phyloP scores from a whole-genome alignment of 2,329 filamentous ascomycete genomes.

The Sphaerostilbella broomeana region DNA sequence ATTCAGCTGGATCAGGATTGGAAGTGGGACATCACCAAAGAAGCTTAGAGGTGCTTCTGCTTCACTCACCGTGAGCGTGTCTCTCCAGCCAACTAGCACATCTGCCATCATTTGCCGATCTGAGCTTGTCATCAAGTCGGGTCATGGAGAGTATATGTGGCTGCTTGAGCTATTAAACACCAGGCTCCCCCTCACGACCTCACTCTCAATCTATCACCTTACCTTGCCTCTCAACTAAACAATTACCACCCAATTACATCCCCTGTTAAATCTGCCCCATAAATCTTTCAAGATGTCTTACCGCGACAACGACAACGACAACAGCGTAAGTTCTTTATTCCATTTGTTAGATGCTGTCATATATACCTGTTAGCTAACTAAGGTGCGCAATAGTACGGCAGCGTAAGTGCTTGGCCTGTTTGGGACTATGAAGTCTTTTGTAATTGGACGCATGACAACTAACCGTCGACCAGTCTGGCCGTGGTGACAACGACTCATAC shows the following conservation, averaged over 20 bases:
- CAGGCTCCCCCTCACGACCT: too few species aligned
- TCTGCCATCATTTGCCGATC: too few species aligned
- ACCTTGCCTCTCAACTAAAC: not conserved
- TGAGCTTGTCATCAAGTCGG: not conserved
- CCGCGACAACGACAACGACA: constrained; percentile 33
- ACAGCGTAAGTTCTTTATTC: constrained; percentile 26
- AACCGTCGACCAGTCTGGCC: constrained; percentile 17
- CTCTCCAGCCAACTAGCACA: too few species aligned
- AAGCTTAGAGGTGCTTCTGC: not conserved
- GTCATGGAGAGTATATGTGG: not conserved
- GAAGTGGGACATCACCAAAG: constrained; percentile 1
- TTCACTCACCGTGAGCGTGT: too few species aligned
- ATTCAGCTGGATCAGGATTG: constrained; percentile 7
- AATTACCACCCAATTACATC: not conserved
- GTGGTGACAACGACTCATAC: constrained; percentile 18
- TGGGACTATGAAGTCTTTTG: too few species aligned
- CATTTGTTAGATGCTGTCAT: too few species aligned
- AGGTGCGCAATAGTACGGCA: constrained; percentile 9
- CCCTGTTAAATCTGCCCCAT: constrained; percentile 1
- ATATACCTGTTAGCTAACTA: too few species aligned
- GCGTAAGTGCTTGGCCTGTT: too few species aligned
- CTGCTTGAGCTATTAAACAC: not conserved
- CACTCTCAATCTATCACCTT: too few species aligned
- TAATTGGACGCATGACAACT: too few species aligned
- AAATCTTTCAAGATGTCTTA: constrained; percentile 38